phyloP scores from a whole-genome alignment of 305 asterid genomes.

The Lippia alba region DNA sequence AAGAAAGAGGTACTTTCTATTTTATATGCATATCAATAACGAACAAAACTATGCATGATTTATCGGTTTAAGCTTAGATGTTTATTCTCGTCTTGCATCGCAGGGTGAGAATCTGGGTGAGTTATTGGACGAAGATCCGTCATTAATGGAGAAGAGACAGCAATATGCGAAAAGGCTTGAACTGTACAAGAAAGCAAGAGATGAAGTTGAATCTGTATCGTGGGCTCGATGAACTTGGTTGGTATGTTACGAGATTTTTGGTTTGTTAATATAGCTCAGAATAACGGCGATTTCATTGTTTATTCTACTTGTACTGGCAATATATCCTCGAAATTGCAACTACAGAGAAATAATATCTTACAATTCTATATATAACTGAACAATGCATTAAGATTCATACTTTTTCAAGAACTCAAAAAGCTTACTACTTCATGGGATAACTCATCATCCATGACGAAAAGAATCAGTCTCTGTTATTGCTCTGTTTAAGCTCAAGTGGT shows the following conservation, averaged over 20 bases:
- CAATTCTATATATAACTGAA: no score
- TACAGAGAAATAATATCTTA: no score
- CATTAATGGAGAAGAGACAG: conserved; percentile 84
- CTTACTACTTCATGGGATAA: no score
- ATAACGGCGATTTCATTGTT: not conserved
- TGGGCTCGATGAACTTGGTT: conserved; percentile 59
- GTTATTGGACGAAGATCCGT: conserved; percentile 86
- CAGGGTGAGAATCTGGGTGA: conserved; percentile 81
- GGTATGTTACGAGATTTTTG: conserved; percentile 8
- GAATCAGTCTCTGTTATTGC: no score
- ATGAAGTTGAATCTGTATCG: conserved; percentile 85
- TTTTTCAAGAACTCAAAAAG: not conserved
- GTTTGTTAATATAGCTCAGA: conserved; percentile 30
- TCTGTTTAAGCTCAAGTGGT: not conserved
- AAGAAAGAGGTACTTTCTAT: conserved; percentile 74
- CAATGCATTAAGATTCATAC: conserved; percentile 8
- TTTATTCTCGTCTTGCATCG: conserved; percentile 1
- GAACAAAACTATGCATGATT: not conserved
- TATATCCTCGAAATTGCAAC: no score
- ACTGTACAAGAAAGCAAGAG: conserved; percentile 92
- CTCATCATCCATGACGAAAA: no score
- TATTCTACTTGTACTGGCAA: not conserved
- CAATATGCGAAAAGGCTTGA: conserved; percentile 87
- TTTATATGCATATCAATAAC: not conserved
- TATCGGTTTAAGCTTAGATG: not conserved